Conservation (phyloP, 1,139 yeast genomes). For the Zygosaccharomyces sapae region DNA sequence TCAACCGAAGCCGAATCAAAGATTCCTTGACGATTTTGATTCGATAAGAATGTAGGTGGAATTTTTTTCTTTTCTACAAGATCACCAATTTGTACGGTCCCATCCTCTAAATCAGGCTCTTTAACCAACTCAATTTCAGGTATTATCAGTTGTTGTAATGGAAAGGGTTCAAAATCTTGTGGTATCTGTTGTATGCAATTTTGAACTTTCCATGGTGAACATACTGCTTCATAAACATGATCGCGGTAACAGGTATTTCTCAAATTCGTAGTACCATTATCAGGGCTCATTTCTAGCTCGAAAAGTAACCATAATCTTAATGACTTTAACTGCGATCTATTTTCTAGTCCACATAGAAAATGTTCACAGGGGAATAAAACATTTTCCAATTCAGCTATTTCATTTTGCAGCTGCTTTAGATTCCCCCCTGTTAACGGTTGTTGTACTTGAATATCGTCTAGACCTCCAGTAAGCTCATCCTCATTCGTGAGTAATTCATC, state of each 20-base stretch:
- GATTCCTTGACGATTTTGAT: slow-evolving; percentile 18
- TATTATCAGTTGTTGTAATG: slow-evolving; percentile 13
- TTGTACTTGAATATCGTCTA: not conserved
- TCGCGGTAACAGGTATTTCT: slow-evolving; percentile 29
- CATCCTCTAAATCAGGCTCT: slow-evolving; percentile 5
- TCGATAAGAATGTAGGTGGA: slow-evolving; percentile 21
- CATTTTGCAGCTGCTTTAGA: slow-evolving; percentile 19
- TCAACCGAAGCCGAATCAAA: slow-evolving; percentile 21
- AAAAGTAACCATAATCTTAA: slow-evolving; percentile 32
- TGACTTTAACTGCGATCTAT: slow-evolving; percentile 13
- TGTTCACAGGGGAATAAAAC: slow-evolving; percentile 17
- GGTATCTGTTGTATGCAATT: slow-evolving; percentile 6
- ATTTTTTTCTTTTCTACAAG: slow-evolving; percentile 17
- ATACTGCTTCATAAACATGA: slow-evolving; percentile 25
- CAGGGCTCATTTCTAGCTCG: slow-evolving; percentile 30
- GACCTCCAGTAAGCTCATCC: not conserved
- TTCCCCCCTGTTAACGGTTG: slow-evolving; percentile 17
- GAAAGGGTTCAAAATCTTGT: slow-evolving; percentile 11
- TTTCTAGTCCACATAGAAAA: slow-evolving; percentile 19
- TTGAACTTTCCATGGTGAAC: slow-evolving; percentile 22
- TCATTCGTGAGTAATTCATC: not conserved
- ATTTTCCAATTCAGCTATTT: slow-evolving; percentile 19
- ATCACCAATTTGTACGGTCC: slow-evolving; percentile 16
- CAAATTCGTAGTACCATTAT: slow-evolving; percentile 21
- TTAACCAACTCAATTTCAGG: slow-evolving; percentile 8